These are phyloP conservation scores for Silene conica DNA, from an alignment of 148 eudicot genomes.

Conservation along the genomic window DNA sequence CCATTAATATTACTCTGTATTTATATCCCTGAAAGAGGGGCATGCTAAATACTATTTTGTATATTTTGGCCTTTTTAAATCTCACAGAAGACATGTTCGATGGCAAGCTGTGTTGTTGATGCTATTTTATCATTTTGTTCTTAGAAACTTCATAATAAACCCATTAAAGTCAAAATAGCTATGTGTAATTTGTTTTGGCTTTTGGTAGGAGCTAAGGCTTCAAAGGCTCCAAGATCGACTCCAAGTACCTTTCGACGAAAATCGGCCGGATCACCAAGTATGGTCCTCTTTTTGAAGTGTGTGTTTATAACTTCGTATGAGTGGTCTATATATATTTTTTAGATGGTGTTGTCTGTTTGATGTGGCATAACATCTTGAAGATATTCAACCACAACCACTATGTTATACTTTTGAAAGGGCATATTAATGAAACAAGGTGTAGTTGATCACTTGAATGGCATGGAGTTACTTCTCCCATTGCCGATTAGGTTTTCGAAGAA, in stretches of 20 bases:
- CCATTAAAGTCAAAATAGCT: neutral
- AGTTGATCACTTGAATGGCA: neutral
- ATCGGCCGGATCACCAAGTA: conserved; percentile 77
- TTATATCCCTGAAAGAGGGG: neutral
- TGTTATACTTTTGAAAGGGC: neutral
- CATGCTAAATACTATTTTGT: neutral
- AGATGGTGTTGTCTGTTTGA: neutral
- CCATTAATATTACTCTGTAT: too few relatives aligned
- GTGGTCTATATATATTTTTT: neutral
- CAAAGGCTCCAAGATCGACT: conserved; percentile 52
- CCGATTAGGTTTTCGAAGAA: neutral
- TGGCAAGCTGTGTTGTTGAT: neutral
- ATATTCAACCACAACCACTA: neutral
- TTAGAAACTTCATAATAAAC: neutral
- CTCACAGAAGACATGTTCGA: neutral
- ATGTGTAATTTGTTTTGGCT: conserved; percentile 4
- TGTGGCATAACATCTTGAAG: neutral
- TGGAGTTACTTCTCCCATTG: neutral
- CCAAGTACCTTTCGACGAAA: conserved; percentile 61
- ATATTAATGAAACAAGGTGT: neutral
- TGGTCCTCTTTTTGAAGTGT: neutral
- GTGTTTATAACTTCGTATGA: neutral
- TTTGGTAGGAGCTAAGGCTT: conserved; percentile 61
- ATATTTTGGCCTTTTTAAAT: neutral
- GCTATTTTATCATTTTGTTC: neutral